Evolutionary conservation across 1,139 yeast species (phyloP).

Genomic region (Kluyveromyces sp.): DNA sequence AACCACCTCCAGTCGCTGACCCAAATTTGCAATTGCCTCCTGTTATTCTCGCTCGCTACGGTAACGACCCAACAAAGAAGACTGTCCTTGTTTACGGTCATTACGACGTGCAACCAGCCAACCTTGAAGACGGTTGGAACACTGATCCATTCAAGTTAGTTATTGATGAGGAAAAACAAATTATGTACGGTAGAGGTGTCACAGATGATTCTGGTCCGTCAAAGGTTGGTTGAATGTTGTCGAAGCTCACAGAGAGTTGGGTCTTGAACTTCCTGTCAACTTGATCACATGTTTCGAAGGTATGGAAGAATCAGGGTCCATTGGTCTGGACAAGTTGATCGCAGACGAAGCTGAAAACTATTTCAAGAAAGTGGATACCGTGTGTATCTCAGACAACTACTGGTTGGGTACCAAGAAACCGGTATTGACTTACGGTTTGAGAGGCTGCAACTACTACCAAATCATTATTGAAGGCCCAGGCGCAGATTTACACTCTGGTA

Average conservation of each 20-base stretch:
- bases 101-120: constrained; percentile 97
- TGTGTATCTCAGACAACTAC: constrained; percentile 93
- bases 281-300: constrained; percentile 92
- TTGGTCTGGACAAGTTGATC: constrained; percentile 81
- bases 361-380: constrained; percentile 86
- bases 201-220: constrained; percentile 97
- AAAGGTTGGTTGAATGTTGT: constrained; percentile 92
- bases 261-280: constrained; percentile 88
- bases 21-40: constrained; percentile 77
- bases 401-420: constrained; percentile 98
- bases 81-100: constrained; percentile 92
- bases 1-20: constrained; percentile 75
- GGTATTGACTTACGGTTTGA: constrained; percentile 90
- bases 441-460: constrained; percentile 95
- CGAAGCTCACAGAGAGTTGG: constrained; percentile 81
- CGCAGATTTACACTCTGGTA: constrained; percentile 95
- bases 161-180: constrained; percentile 40
- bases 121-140: constrained; percentile 87
- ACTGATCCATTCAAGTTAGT: constrained; percentile 80
- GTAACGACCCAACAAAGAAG: constrained; percentile 71
- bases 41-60: constrained; percentile 79
- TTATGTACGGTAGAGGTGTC: constrained; percentile 86
- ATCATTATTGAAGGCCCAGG: constrained; percentile 79
- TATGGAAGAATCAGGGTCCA: constrained; percentile 97
- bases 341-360: constrained; percentile 68